phyloP scores from a whole-genome alignment of 2,329 filamentous ascomycete species.

The Dactylellina parvicollis region DNA sequence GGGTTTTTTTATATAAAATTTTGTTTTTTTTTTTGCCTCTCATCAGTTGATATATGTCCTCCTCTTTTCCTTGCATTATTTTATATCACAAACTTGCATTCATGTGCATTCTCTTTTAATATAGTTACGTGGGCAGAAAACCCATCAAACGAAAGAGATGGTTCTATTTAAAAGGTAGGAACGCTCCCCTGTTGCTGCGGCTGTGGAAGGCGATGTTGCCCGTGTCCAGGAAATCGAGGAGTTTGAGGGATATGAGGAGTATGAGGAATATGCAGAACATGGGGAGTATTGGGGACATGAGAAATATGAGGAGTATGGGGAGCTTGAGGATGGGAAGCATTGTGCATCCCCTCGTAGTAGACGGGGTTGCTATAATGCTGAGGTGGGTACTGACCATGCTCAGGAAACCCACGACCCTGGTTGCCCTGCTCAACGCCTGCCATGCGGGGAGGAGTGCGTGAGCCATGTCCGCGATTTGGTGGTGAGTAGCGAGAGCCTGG shows the following conservation, averaged over 20 bases:
- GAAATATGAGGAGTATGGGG: too few species aligned
- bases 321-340: too few species aligned
- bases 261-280: too few species aligned
- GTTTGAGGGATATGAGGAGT: too few species aligned
- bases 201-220: constrained; percentile 28
- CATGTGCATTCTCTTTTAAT: too few species aligned
- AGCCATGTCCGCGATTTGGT: constrained; percentile 11
- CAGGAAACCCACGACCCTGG: constrained; percentile 19
- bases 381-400: constrained; percentile 25
- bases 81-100: too few species aligned
- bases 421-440: constrained; percentile 22
- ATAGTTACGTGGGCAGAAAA: too few species aligned
- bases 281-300: too few species aligned
- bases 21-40: too few species aligned
- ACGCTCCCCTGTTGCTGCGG: constrained; percentile 30
- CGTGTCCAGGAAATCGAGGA: constrained; percentile 20
- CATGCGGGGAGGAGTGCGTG: constrained; percentile 17
- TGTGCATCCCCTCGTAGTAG: constrained; percentile 30
- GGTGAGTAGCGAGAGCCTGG: constrained; percentile 28
- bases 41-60: too few species aligned
- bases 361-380: constrained; percentile 24
- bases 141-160: background rate
- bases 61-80: too few species aligned
- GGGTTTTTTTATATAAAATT: too few species aligned
- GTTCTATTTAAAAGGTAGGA: constrained; percentile 24